Percentiles rank a stretch among this genome's conserved stretches.
phyloP scores from a whole-genome alignment of 163 green algal genomes.

The Scenedesmus sp. region DNA sequence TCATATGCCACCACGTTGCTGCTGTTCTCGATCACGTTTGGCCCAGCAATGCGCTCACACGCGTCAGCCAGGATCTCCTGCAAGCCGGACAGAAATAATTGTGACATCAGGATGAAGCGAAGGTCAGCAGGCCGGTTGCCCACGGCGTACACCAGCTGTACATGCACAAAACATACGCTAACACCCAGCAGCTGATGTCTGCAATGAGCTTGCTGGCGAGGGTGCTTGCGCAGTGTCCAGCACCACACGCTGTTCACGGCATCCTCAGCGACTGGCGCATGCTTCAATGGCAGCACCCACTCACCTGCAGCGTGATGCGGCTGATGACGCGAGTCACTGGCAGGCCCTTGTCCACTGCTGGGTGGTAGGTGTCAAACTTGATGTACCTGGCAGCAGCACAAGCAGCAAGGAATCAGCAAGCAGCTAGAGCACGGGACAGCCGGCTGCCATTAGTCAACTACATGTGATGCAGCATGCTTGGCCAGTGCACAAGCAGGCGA shows the following conservation, averaged over 20 bases:
- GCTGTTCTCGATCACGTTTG: slow-evolving; percentile 63
- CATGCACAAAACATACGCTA: too few relatives aligned
- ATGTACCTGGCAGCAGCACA: slow-evolving; percentile 85
- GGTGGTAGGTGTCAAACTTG: slow-evolving; percentile 98
- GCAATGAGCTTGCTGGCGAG: not conserved
- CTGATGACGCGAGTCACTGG: slow-evolving; percentile 96
- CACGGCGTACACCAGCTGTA: too few relatives aligned
- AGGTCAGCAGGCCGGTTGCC: too few relatives aligned
- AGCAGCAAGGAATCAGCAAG: not conserved
- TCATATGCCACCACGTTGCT: slow-evolving; percentile 79
- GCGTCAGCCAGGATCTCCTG: slow-evolving; percentile 72
- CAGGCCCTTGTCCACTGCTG: slow-evolving; percentile 90
- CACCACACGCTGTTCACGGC: not conserved
- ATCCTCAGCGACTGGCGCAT: not conserved
- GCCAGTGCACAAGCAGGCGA: too few relatives aligned
- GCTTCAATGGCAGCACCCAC: not conserved
- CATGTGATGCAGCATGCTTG: too few relatives aligned
- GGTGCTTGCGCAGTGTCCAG: not conserved
- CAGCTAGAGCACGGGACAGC: not conserved
- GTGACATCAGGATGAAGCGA: too few relatives aligned
- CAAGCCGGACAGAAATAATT: not conserved
- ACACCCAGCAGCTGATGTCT: too few relatives aligned
- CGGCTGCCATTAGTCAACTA: too few relatives aligned
- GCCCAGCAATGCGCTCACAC: slow-evolving; percentile 40
- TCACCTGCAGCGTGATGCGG: slow-evolving; percentile 78